Evolutionary conservation across 148 eudicot species (phyloP), one percentile per base, ranked within the genome.

Genomic region (Rhododendron ferrugineum): DNA sequence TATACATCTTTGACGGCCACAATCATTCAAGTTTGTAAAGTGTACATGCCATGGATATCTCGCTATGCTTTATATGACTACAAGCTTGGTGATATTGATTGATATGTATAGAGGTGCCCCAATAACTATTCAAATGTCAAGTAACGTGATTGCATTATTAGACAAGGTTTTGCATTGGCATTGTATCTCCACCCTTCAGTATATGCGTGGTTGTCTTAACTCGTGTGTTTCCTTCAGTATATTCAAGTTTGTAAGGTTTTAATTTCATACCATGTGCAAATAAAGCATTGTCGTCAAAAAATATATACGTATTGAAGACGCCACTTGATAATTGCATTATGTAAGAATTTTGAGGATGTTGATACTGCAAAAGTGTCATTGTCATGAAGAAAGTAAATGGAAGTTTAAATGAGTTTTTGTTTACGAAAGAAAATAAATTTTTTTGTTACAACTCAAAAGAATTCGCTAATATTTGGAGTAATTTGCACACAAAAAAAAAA

Each of bases 1-100:
- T 95, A 73, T 95, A 93, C 87, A 92, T 95, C 88, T 95, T 95
- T 85, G 84, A 68, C 32, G 5, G 36, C 74, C 36, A 28, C 0
- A 68, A 68, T 68, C 36, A 11, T 11, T 68, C 74, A 3, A 68
- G 74, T 68, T 68, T 68, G 74, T 68, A 28, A 28, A 68, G 36
- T 28, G 73, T 28, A 26, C 73, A 66, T 66, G 30, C 7, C 73
- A 3, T n/a, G 73, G 73, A 10, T 66, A 11, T 66, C 73, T 9
- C 34, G 84, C 2, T 47, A 86, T 70, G 34, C 78, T 46, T 83
- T 28, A 26, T 58, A 30, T 7, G 40, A 37, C 42, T 34, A 72
- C 42, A 30, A 32, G 68, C 28, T 23, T 23, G 34, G 68, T 62
- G 30, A n/a, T 62, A 9, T 23, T 62, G 68, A 62, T 23, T 62